Conservation (phyloP, 495 filamentous ascomycete species). For the Penicillium waksmanii region DNA sequence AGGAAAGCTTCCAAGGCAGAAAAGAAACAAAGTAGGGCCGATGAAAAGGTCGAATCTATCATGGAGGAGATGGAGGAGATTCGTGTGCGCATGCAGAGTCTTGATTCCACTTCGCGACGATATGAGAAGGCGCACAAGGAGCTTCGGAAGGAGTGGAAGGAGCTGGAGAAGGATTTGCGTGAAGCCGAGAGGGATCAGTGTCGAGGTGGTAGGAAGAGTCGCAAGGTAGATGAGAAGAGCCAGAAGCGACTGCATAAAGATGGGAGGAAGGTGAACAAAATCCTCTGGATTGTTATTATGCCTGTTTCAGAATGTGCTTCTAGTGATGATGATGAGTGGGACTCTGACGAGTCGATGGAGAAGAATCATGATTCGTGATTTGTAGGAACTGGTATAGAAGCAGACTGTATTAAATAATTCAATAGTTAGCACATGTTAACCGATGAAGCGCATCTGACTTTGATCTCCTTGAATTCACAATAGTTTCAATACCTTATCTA, state of each 20-base stretch:
- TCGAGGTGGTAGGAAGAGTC: background rate
- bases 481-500: background rate
- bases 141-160: conserved; percentile 9
- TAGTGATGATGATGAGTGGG: conserved; percentile 19
- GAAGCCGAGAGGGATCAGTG: conserved; percentile 16
- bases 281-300: conserved; percentile 23
- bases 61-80: conserved; percentile 5
- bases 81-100: background rate
- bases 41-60: background rate
- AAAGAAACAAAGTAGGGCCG: background rate
- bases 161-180: conserved; percentile 14
- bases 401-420: background rate
- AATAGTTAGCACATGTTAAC: background rate
- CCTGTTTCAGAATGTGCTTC: background rate
- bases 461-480: background rate
- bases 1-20: conserved; percentile 3
- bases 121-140: conserved; percentile 3
- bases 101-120: conserved; percentile 1
- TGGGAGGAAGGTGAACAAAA: conserved; percentile 20
- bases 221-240: conserved; percentile 9
- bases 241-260: conserved; percentile 6
- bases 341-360: conserved; percentile 8
- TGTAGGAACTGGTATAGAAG: background rate
- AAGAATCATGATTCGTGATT: background rate
- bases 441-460: background rate